Evolutionary conservation across 2,329 filamentous ascomycete genomes (phyloP).

Genomic region (Ophiosphaerella korrae): DNA sequence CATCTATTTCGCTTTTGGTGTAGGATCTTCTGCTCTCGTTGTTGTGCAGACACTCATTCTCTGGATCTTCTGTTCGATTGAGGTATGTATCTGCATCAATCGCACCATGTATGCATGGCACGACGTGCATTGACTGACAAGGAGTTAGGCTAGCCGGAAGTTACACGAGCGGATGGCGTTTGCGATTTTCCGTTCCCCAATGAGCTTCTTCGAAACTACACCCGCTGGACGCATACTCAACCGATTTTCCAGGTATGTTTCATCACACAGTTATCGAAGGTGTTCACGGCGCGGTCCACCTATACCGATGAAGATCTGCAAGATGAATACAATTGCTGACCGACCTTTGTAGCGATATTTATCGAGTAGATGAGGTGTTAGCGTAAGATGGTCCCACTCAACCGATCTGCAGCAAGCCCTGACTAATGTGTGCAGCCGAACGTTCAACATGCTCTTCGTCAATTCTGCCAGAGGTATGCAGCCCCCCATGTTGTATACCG

Average conservation of each 20-base stretch:
- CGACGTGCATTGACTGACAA: slow-evolving; percentile 27
- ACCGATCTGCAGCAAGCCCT: not conserved
- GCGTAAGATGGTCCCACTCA: slow-evolving; percentile 56
- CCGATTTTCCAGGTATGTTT: slow-evolving; percentile 81
- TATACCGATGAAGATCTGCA: slow-evolving; percentile 5
- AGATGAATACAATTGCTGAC: slow-evolving; percentile 18
- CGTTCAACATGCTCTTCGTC: slow-evolving; percentile 85
- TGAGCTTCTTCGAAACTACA: slow-evolving; percentile 99
- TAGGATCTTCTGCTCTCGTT: slow-evolving; percentile 82
- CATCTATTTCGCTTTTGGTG: slow-evolving; percentile 92
- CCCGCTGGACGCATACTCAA: slow-evolving; percentile 96
- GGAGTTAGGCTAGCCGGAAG: slow-evolving; percentile 79
- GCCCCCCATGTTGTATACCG: slow-evolving; percentile 11
- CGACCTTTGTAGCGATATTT: slow-evolving; percentile 65
- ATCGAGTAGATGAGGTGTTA: slow-evolving; percentile 87
- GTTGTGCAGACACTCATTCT: slow-evolving; percentile 92
- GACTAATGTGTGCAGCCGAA: slow-evolving; percentile 60
- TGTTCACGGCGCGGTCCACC: slow-evolving; percentile 8
- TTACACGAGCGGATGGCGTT: slow-evolving; percentile 97
- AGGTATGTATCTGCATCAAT: slow-evolving; percentile 62
- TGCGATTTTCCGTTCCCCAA: slow-evolving; percentile 95
- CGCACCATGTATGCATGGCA: slow-evolving; percentile 8
- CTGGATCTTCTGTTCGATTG: slow-evolving; percentile 99
- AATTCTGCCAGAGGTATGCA: slow-evolving; percentile 55
- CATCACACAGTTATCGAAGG: slow-evolving; percentile 6